A percentile compares a stretch with the other conserved stretches of the same genome.
Evolutionary conservation across 371 early-diverging fungal genomes (phyloP).

Genomic region (Encephalitozoon intestinalis): DNA sequence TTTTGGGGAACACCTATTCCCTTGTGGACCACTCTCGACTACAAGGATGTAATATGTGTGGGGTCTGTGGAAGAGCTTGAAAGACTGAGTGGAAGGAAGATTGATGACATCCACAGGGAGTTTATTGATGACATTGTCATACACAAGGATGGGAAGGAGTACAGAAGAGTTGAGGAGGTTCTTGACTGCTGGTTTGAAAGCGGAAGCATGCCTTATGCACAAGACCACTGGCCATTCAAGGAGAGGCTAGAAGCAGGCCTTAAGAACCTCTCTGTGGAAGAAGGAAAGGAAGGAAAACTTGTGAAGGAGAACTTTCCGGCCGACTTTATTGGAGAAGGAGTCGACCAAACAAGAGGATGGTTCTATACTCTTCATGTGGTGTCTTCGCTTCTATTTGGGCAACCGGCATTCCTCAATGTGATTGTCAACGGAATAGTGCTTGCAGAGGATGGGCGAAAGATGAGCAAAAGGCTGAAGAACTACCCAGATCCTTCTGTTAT

Average conservation of each 20-base stretch:
- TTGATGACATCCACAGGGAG: conserved; percentile 85
- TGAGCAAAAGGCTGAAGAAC: conserved; percentile 98
- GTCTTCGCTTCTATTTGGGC: conserved; percentile 88
- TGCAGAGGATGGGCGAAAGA: conserved; percentile 97
- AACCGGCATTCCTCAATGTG: conserved; percentile 96
- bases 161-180: conserved; percentile 88
- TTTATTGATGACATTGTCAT: conserved; percentile 89
- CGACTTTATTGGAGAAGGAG: conserved; percentile 98
- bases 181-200: conserved; percentile 98
- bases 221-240: conserved; percentile 91
- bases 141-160: conserved; percentile 68
- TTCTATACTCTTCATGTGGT: conserved; percentile 98
- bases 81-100: conserved; percentile 66
- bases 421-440: conserved; percentile 96
- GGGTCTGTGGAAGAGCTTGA: conserved; percentile 88
- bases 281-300: conserved; percentile 68
- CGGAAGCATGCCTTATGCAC: conserved; percentile 98
- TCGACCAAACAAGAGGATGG: conserved; percentile 99
- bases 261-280: conserved; percentile 62
- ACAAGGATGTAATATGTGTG: conserved; percentile 67
- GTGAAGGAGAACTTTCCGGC: conserved; percentile 76
- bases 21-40: conserved; percentile 87
- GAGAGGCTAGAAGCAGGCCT: conserved; percentile 23
- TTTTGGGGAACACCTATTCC: conserved; percentile 99
- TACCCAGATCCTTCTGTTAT: conserved; percentile 88